Evolutionary conservation across 176 grass and related monocot species (phyloP).

Genomic region (Lolium multiflorum): DNA sequence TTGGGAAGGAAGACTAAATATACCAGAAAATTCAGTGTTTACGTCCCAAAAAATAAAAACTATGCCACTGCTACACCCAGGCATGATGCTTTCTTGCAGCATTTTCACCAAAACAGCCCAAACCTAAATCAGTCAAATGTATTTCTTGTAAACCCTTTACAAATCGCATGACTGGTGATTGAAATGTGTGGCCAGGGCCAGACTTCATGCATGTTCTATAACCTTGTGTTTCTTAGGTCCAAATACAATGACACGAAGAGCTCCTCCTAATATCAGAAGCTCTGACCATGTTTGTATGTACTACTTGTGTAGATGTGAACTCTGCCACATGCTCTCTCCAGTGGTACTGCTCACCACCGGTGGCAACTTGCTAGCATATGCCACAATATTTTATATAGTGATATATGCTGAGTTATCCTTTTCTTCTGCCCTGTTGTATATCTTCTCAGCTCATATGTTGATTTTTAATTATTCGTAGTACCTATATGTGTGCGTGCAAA

Average conservation of each 20-base stretch:
- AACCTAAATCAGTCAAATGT: neutral
- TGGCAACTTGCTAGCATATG: no score
- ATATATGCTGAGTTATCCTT: no score
- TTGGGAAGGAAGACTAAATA: neutral
- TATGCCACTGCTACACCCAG: neutral
- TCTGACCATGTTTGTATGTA: no score
- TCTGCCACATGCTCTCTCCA: no score
- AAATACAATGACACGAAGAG: neutral
- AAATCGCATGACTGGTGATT: neutral
- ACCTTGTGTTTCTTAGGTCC: neutral
- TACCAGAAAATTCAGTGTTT: neutral
- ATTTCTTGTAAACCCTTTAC: neutral
- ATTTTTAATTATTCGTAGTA: no score
- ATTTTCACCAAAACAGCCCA: neutral
- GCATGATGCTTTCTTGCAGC: constrained; percentile 10
- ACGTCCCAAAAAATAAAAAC: neutral
- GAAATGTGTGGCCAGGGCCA: neutral
- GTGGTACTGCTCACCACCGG: no score
- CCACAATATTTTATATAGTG: no score
- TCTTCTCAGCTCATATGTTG: no score
- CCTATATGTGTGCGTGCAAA: no score
- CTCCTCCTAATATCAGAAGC: neutral
- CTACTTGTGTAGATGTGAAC: no score
- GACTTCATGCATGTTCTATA: neutral
- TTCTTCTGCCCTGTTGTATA: no score